Base-by-base conservation (phyloP, 768 basidiomycete genomes). In the Tylopilus rubrobrunneus region DNA sequence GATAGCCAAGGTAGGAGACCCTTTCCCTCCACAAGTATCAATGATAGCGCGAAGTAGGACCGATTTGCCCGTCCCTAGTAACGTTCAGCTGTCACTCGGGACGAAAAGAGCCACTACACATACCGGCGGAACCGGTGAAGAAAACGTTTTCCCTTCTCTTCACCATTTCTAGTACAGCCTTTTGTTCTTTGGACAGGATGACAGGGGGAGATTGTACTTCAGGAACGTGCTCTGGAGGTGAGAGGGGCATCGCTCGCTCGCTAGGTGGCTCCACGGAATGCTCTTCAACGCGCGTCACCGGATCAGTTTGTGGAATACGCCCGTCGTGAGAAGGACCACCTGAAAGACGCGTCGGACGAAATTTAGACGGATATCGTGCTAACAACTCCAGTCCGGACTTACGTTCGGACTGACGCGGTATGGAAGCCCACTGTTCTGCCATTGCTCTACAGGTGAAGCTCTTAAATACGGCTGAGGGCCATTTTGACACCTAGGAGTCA, bases 121-220 rank as follows among this genome's bases (percentile, higher is more conserved):
- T 53, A 68, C 89, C 90, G 49, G 92, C 92, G 17, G 87, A 86
- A 2, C 92, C 92, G 0, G 91, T 92, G 67, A 93, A 93, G 70
- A 93, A 93, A 8, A 92, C 82, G 61, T 74, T 91, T 57, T 79
- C 70, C 4, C 84, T 82, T 10, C 71, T 71, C 43, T 81, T 76
- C 7, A 92, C 87, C 59, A 64, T 69, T 14, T 73, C 59, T 7
- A 86, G 64, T 7, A 86, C 78, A 4, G 49, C 46, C 45, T 60
- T 64, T 65, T 87, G 85, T 62, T 85, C 81, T 5, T 68, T 62
- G 11, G 84, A 85, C 12, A 87, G 70, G 6, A 51, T 23, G 17
- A 81, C 60, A 29, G 65, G 25, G 14, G 62, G 55, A 10, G 59
- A 14, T 27, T 29, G 41, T 15, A 34, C 55, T 23, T 23, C 40